phyloP scores from a whole-genome alignment of 352 stramenopile species.

The Globisporangium ultimum region DNA sequence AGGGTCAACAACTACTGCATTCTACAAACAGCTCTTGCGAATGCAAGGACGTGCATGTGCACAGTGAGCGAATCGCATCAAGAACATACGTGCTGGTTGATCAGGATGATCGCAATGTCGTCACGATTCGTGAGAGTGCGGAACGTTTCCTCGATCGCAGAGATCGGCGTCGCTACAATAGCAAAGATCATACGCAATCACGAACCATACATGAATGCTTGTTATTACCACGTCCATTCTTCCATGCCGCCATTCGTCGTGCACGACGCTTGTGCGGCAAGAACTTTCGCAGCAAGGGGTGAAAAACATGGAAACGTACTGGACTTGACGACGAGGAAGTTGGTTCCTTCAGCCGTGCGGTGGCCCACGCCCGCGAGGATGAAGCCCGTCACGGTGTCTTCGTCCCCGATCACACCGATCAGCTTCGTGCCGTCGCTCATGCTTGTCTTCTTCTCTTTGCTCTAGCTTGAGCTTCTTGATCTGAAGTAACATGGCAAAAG shows the following conservation, averaged over 20 bases:
- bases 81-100: conserved; percentile 94
- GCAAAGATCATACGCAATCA: background rate
- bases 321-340: conserved; percentile 97
- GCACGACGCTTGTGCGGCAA: too few relatives aligned
- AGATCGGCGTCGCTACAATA: conserved; percentile 75
- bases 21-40: background rate
- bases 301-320: conserved; percentile 42
- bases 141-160: conserved; percentile 92
- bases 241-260: too few relatives aligned
- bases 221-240: too few relatives aligned
- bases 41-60: background rate
- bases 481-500: background rate
- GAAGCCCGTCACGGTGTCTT: conserved; percentile 98
- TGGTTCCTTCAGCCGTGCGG: conserved; percentile 92
- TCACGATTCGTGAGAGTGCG: conserved; percentile 90
- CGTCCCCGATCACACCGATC: conserved; percentile 85
- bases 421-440: conserved; percentile 86
- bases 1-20: background rate
- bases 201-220: too few relatives aligned
- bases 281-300: background rate
- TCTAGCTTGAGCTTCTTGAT: conserved; percentile 5
- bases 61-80: background rate
- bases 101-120: conserved; percentile 98
- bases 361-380: conserved; percentile 96
- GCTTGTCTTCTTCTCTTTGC: background rate